A percentile compares a stretch with the other conserved stretches of the same genome.
These are phyloP conservation scores for Aspergillus sp. DNA, from an alignment of 2,329 filamentous ascomycete species.

Conservation along the genomic window DNA sequence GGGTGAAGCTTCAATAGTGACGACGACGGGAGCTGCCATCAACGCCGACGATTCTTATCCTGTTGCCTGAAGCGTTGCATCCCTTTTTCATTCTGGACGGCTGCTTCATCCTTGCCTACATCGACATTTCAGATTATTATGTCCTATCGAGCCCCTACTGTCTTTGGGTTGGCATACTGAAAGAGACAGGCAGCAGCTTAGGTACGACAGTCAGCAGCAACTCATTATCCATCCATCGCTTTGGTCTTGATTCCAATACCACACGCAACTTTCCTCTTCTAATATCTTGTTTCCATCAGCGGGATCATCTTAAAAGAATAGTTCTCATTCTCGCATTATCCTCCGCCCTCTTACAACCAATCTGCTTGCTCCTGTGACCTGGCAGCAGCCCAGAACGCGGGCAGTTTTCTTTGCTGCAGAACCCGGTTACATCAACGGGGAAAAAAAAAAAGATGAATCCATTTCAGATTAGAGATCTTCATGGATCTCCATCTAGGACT, in stretches of 20 bases:
- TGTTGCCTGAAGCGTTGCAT: conserved; percentile 15
- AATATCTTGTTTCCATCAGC: too few relatives aligned
- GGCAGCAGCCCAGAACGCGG: too few relatives aligned
- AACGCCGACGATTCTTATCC: conserved; percentile 13
- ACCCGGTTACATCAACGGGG: too few relatives aligned
- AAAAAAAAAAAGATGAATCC: conserved; percentile 31
- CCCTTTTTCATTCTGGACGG: not conserved
- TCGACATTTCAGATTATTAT: not conserved
- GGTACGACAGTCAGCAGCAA: not conserved
- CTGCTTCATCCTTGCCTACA: not conserved
- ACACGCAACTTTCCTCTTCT: too few relatives aligned
- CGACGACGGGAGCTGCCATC: not conserved
- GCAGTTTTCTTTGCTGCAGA: too few relatives aligned
- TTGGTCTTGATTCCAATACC: too few relatives aligned
- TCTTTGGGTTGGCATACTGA: not conserved
- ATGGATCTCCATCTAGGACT: conserved; percentile 11
- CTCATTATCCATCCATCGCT: too few relatives aligned
- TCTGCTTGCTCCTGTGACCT: too few relatives aligned
- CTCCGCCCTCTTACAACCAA: too few relatives aligned
- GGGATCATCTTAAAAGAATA: too few relatives aligned
- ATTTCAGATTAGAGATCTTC: conserved; percentile 36
- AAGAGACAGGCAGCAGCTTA: conserved; percentile 2
- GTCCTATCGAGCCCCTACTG: not conserved
- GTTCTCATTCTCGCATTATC: too few relatives aligned
- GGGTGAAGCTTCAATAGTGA: not conserved